A percentile compares a stretch with the other conserved stretches of the same genome.
These are phyloP conservation scores for Rhododendron molle DNA, from an alignment of 148 eudicot species.

Conservation along the genomic window DNA sequence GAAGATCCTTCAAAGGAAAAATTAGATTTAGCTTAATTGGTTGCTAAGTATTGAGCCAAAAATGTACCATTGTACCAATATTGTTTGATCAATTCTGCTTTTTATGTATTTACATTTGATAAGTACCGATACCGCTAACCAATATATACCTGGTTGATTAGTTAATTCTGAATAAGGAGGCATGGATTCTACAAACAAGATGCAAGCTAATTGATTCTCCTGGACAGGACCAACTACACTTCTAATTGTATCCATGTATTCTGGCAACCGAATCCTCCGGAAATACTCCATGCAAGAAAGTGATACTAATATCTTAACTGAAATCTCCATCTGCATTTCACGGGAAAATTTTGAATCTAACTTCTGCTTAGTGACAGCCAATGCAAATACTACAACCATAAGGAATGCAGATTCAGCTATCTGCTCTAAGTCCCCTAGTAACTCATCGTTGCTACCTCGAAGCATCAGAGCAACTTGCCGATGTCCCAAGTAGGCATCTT, in stretches of 20 bases:
- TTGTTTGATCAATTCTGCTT: background rate
- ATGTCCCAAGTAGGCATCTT: slow-evolving; percentile 63
- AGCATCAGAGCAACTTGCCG: slow-evolving; percentile 51
- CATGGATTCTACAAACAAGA: slow-evolving; percentile 68
- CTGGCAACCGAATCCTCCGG: slow-evolving; percentile 79
- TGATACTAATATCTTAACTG: slow-evolving; percentile 63
- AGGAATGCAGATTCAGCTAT: slow-evolving; percentile 90
- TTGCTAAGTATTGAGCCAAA: background rate
- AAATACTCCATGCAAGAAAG: slow-evolving; percentile 92
- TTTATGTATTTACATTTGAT: background rate
- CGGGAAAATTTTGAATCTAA: slow-evolving; percentile 32
- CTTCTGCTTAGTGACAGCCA: slow-evolving; percentile 74
- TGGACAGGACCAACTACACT: slow-evolving; percentile 51
- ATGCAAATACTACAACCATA: slow-evolving; percentile 89
- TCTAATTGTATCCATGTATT: slow-evolving; percentile 81
- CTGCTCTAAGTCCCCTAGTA: slow-evolving; percentile 66
- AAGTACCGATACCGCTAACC: background rate
- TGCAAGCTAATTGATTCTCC: slow-evolving; percentile 66
- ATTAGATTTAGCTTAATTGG: background rate
- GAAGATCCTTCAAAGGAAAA: slow-evolving; percentile 41
- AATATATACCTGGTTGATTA: slow-evolving; percentile 64
- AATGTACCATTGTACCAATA: background rate
- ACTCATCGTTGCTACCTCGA: slow-evolving; percentile 43
- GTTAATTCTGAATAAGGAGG: slow-evolving; percentile 72
- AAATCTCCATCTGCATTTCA: slow-evolving; percentile 45